Base-by-base conservation (phyloP, 257 asterid species). In the Thymus mandschuricus region DNA sequence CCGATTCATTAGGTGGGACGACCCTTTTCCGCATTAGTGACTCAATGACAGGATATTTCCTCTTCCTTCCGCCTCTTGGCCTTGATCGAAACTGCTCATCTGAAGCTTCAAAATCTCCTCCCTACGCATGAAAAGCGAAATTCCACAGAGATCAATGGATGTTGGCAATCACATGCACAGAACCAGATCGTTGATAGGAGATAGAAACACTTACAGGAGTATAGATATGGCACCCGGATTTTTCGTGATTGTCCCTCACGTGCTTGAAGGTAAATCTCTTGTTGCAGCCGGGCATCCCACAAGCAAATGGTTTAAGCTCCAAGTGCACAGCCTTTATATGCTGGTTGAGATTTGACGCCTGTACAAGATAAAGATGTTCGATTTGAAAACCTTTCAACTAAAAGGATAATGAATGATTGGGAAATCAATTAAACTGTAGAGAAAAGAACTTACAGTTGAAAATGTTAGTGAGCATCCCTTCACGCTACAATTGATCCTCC, bases 231-330 rank as follows among this genome's bases (percentile, higher is more conserved):
- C 82, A 70, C 13, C 90, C 89, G 1, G 99, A 86, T 66, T 79
- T 83, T 74, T 94, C 99, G 41, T 94, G 99, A 12, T 82, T 87
- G 81, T 91, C 95, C 79, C 97, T 83, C 66, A 89, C 99, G 1
- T 94, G 99, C 74, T 91, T 94, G 85, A 80, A 94, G 13, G 97
- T 70, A 58, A 91, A 94, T 72, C 58, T 85, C 96, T 64, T 81
- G 70, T 85, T 52, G 84, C 99, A 94, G 1, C 88, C 90, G 49
- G 85, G 80, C 11, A 86, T 67, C 33, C 90, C 35, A 59, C 99
- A 94, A 41, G 67, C 31, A 75, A 86, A 91, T 50, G 95, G 95
- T 71, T 81, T 89, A 12, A 78, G 73, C 74, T 84, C 86, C 67
- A 80, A 63, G 63, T 94, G 99, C 8, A 70, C 89, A 0, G 97